Evolutionary conservation across 2,329 filamentous ascomycete genomes (phyloP).

Genomic region (Penicillium sp.): DNA sequence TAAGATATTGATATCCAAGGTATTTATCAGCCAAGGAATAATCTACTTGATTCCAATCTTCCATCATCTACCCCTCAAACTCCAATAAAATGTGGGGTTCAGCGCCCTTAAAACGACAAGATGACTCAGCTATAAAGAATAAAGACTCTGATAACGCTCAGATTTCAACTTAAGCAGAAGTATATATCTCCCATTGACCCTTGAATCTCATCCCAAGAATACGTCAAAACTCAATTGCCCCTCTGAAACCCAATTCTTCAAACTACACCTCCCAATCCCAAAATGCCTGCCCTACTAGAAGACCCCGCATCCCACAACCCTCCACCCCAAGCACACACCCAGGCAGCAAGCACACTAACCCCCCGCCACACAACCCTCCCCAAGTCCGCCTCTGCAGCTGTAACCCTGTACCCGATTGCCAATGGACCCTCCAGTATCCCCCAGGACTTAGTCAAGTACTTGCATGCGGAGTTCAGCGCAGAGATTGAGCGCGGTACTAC

Average conservation of each 20-base stretch:
- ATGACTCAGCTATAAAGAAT: conserved; percentile 15
- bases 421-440: conserved; percentile 26
- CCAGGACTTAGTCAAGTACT: conserved; percentile 23
- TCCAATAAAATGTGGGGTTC: background rate
- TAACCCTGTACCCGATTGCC: conserved; percentile 34
- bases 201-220: background rate
- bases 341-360: conserved; percentile 21
- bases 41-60: background rate
- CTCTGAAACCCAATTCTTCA: background rate
- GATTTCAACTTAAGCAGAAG: background rate
- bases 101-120: conserved; percentile 22
- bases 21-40: background rate
- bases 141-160: background rate
- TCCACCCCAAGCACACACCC: conserved; percentile 21
- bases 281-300: conserved; percentile 40
- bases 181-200: background rate
- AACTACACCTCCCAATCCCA: conserved; percentile 6
- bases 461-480: conserved; percentile 35
- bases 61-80: background rate
- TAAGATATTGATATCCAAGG: too few species aligned
- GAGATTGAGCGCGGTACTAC: conserved; percentile 38
- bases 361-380: conserved; percentile 26
- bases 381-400: conserved; percentile 18
- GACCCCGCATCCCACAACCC: conserved; percentile 32
- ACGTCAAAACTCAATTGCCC: background rate